These are phyloP conservation scores for Penicillium verrucosum DNA, from an alignment of 2,329 filamentous ascomycete species.

Conservation along the genomic window DNA sequence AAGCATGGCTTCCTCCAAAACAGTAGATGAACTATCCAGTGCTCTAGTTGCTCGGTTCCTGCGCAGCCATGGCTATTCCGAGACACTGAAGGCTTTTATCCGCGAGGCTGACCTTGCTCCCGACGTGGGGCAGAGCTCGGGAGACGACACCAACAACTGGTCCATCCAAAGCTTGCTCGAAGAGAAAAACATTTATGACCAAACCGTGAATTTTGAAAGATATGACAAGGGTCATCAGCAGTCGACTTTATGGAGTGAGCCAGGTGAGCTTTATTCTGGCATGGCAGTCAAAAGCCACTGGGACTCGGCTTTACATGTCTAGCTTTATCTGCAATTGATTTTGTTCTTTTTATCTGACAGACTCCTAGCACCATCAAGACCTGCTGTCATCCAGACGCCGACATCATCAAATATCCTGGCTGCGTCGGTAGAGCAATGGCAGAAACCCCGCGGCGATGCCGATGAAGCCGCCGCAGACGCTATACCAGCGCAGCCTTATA, in stretches of 20 bases:
- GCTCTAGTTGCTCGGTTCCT: conserved; percentile 45
- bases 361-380: conserved; percentile 44
- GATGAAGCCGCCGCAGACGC: conserved; percentile 10
- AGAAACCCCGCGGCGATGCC: conserved; percentile 14
- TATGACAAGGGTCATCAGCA: conserved; percentile 46
- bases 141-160: conserved; percentile 41
- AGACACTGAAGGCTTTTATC: conserved; percentile 59
- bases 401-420: conserved; percentile 55
- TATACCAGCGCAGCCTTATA: conserved; percentile 18
- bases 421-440: conserved; percentile 44
- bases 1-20: conserved; percentile 16
- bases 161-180: conserved; percentile 60
- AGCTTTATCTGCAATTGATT: neutral
- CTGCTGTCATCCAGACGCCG: conserved; percentile 42
- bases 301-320: neutral
- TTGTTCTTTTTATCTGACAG: conserved; percentile 13
- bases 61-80: conserved; percentile 41
- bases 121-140: conserved; percentile 45
- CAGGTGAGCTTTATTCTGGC: conserved; percentile 39
- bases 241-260: conserved; percentile 45
- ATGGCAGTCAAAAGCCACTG: neutral
- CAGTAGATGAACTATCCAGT: conserved; percentile 27
- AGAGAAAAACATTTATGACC: conserved; percentile 59
- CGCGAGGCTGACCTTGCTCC: conserved; percentile 53
- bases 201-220: conserved; percentile 56